Percentiles rank a stretch among this genome's conserved stretches.
These are phyloP conservation scores for Neurospora africana DNA, from an alignment of 495 filamentous ascomycete genomes.

Conservation along the genomic window DNA sequence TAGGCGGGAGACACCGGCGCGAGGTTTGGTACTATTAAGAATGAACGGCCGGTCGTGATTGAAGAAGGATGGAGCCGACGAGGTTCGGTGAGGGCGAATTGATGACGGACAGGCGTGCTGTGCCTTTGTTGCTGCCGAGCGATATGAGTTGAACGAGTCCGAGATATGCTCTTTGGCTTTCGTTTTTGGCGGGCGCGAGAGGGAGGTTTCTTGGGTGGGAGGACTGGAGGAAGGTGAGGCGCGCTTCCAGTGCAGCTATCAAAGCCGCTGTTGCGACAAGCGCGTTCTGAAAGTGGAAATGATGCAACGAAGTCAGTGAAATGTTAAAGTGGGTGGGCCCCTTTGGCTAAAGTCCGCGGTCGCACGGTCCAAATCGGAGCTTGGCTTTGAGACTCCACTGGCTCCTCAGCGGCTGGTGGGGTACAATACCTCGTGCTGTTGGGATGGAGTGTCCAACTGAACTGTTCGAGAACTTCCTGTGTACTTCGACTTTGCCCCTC, in stretches of 20 bases:
- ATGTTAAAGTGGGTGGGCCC: neutral
- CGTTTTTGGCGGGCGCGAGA: neutral
- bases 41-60: neutral
- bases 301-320: neutral
- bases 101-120: neutral
- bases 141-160: neutral
- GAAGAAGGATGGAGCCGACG: neutral
- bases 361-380: neutral
- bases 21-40: neutral
- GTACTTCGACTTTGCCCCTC: neutral
- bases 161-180: neutral
- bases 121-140: neutral
- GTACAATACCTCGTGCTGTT: neutral
- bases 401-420: neutral
- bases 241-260: neutral
- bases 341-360: neutral
- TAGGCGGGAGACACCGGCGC: neutral
- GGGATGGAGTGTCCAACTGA: neutral
- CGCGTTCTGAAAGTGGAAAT: constrained; percentile 1
- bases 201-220: neutral
- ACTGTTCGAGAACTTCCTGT: neutral
- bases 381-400: neutral
- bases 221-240: neutral
- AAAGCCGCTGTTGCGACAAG: neutral
- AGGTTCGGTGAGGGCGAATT: neutral